Conservation (phyloP, 805 yeast genomes). For the Cyberlindnera euphorbiiphila region DNA sequence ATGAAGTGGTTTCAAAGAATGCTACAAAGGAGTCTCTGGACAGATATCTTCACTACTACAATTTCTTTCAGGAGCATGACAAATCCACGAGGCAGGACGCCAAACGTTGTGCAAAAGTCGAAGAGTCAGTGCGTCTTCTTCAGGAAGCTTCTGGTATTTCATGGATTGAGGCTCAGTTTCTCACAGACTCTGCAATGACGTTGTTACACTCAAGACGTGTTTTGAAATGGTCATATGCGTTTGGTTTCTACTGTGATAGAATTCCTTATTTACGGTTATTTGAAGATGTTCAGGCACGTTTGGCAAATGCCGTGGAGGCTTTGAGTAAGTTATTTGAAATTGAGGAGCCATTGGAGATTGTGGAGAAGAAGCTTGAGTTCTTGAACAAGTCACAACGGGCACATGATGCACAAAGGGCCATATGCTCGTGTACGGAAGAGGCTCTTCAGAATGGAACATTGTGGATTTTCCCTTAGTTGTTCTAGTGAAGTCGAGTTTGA, state of each 20-base stretch:
- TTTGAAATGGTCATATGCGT: conserved; percentile 87
- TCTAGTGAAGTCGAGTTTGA: background rate
- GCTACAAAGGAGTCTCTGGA: conserved; percentile 46
- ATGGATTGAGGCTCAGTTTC: conserved; percentile 86
- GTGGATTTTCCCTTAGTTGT: background rate
- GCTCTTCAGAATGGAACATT: conserved; percentile 10
- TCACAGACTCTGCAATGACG: conserved; percentile 65
- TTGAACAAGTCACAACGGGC: conserved; percentile 34
- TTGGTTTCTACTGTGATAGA: conserved; percentile 60
- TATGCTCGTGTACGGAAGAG: conserved; percentile 27
- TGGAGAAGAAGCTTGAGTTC: conserved; percentile 34
- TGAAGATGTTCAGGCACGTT: conserved; percentile 64
- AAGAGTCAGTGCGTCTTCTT: conserved; percentile 55
- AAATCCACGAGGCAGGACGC: conserved; percentile 70
- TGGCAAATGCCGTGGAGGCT: conserved; percentile 65
- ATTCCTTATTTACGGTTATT: conserved; percentile 56
- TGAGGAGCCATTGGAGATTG: conserved; percentile 34
- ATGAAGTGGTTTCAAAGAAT: conserved; percentile 27
- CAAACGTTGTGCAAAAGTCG: conserved; percentile 57
- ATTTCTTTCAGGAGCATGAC: conserved; percentile 72
- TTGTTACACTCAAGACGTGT: conserved; percentile 68
- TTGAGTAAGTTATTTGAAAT: conserved; percentile 55
- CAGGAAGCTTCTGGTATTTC: conserved; percentile 65
- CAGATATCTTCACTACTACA: conserved; percentile 71
- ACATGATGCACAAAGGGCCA: conserved; percentile 34